Evolutionary conservation across 768 basidiomycete species (phyloP), one percentile per base, ranked within the genome.

Genomic region (Mycena rosella): DNA sequence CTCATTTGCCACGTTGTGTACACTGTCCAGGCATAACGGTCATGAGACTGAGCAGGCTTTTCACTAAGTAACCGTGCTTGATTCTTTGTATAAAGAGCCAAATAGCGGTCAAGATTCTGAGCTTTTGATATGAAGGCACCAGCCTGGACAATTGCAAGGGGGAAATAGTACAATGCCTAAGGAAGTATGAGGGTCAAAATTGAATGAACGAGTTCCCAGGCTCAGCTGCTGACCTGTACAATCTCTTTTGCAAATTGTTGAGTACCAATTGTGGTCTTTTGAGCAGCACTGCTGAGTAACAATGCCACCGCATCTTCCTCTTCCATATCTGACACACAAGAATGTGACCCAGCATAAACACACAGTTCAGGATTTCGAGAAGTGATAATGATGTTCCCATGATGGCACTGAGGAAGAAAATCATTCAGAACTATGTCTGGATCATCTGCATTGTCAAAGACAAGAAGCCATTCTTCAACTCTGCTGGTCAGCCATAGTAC

Each of bases 301-400:
- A 60, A 22, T 7, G 3, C 15, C 13, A 59, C 32, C 5, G 57
- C 57, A 13, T 59, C 57, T 29, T 3, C 13, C 14, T 48, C 47
- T 18, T 60, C 58, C 47, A 60, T 48, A 14, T 38, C 22, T 3
- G 34, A 49, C 2, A 49, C 47, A 8, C 18, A 34, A 27, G 15
- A 26, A 17, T 49, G 27, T 14, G 34, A 55, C 45, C 53, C 53
- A 62, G 30, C 40, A 20, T 51, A 30, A 14, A 38, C 34, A 14
- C 24, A 8, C 1, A 63, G 20, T 15, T 17, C 63, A 14, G 48
- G 36, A 18, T 63, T 63, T 14, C 67, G 62, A 27, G 61, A 56
- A 34, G 67, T 69, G 17, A 69, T 69, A 3, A 69, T 18, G 14
- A 69, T 55, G 14, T 62, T 65, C 13, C 67, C 62, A 48, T 69